phyloP scores from a whole-genome alignment of 768 basidiomycete species.

The Lanmaoa rubissima region DNA sequence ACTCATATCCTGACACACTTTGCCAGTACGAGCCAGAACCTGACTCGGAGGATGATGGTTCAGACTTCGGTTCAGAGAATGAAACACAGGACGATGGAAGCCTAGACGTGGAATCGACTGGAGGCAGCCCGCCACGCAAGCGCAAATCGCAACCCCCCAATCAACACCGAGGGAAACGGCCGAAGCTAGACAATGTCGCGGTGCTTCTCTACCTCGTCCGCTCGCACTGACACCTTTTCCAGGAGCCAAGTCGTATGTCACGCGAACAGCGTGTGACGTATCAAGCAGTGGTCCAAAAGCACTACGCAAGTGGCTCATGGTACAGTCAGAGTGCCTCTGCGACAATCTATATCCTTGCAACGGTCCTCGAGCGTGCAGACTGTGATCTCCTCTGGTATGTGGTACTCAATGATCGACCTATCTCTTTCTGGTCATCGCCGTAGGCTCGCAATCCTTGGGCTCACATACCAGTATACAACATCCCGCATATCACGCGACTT shows the following conservation, averaged over 20 bases:
- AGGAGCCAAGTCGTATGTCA: conserved; percentile 59
- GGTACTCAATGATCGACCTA: background rate
- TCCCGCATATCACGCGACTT: conserved; percentile 82
- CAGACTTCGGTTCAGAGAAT: conserved; percentile 45
- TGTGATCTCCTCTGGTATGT: conserved; percentile 89
- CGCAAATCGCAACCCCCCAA: conserved; percentile 45
- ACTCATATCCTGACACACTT: conserved; percentile 7
- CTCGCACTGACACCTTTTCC: conserved; percentile 6
- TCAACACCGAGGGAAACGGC: conserved; percentile 52
- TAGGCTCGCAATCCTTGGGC: conserved; percentile 90
- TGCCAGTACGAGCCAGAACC: conserved; percentile 74
- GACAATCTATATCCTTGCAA: conserved; percentile 86
- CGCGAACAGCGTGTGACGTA: conserved; percentile 68
- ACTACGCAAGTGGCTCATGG: conserved; percentile 84
- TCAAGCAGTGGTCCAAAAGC: conserved; percentile 65
- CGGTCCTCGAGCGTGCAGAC: conserved; percentile 87
- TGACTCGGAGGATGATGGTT: conserved; percentile 59
- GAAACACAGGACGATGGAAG: conserved; percentile 41
- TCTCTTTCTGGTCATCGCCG: conserved; percentile 1
- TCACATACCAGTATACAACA: conserved; percentile 90
- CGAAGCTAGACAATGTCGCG: conserved; percentile 49
- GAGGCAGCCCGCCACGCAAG: conserved; percentile 43
- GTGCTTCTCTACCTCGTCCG: background rate
- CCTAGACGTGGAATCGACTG: conserved; percentile 41
- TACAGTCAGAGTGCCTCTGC: conserved; percentile 89